Percentiles rank a stretch among this genome's conserved stretches.
These are phyloP conservation scores for Ustilago sp. DNA, from an alignment of 1,284 basidiomycete species.

Conservation along the genomic window DNA sequence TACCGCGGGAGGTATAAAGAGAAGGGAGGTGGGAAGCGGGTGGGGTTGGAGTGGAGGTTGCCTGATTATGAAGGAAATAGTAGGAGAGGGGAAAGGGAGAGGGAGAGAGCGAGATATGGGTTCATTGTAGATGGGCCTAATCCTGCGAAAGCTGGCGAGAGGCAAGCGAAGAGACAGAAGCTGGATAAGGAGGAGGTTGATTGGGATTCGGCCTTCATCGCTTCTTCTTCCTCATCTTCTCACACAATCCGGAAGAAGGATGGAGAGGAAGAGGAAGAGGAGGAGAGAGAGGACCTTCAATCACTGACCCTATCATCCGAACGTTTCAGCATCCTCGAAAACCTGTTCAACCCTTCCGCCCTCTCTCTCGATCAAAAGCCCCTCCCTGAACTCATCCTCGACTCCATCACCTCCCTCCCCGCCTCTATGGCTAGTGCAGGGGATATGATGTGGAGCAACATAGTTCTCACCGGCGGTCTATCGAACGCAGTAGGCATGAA, in stretches of 20 bases:
- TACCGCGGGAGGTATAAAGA: constrained; percentile 72
- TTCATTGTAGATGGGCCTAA: constrained; percentile 30
- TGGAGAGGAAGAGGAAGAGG: constrained; percentile 10
- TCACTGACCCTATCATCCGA: constrained; percentile 88
- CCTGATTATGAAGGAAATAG: constrained; percentile 79
- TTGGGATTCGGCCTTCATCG: constrained; percentile 50
- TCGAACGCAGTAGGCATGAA: constrained; percentile 81
- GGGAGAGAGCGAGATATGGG: constrained; percentile 43
- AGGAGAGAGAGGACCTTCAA: constrained; percentile 75
- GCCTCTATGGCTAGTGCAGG: constrained; percentile 72
- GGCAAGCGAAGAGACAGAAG: background rate
- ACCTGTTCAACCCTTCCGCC: constrained; percentile 75
- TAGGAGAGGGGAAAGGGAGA: constrained; percentile 13
- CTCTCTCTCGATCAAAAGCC: constrained; percentile 84
- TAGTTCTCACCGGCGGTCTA: constrained; percentile 87
- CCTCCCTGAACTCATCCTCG: constrained; percentile 79
- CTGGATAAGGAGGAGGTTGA: constrained; percentile 6
- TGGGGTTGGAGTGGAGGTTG: constrained; percentile 69
- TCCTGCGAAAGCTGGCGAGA: background rate
- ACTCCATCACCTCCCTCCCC: constrained; percentile 74
- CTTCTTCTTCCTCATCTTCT: constrained; percentile 4
- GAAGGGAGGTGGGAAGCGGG: background rate
- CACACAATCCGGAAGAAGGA: background rate
- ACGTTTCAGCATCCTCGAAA: constrained; percentile 86
- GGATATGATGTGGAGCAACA: constrained; percentile 93